Base-by-base conservation (phyloP, 306 rosid species). In the Prunus mume region DNA sequence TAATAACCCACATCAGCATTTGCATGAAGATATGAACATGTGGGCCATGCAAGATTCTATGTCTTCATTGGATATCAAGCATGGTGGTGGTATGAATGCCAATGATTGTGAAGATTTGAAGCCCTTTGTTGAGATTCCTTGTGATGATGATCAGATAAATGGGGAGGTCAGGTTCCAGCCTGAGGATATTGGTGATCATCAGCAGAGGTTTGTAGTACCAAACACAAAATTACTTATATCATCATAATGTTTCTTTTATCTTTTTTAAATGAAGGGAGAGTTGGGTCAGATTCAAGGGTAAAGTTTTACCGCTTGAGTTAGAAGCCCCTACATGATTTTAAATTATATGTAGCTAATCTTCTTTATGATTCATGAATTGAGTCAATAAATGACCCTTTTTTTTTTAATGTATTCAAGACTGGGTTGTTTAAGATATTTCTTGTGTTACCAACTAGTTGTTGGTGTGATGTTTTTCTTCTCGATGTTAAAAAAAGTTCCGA, bases 11-110 rank as follows among this genome's bases (percentile, higher is more conserved):
- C 57, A 47, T 0, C 63, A 65, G 0, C 47, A 72, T 82, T 78
- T 83, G 77, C 88, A 86, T 20, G 93, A 88, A 9, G 92, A 89
- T 58, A 83, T 84, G 6, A 76, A 81, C 68, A 28, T 76, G 3
- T 88, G 97, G 91, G 86, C 76, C 1, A 78, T 87, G 75, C 92
- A 91, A 47, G 89, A 83, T 13, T 82, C 93, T 0, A 20, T 76
- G 46, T 87, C 90, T 0, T 84, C 82, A 1, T 85, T 90, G 85
- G 91, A 87, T 3, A 86, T 85, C 0, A 87, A 84, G 65, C 83
- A 79, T 55, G 73, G 52, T 73, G 71, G 63, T 0, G 78, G 69
- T 4, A 77, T 46, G 49, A 18, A 12, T 56, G 78, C 30, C 30
- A 73, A 77, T 25, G 88, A 84, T 8, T 90, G 71, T 28, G 83